A percentile compares a stretch with the other conserved stretches of the same genome.
Conservation (phyloP, 2,329 filamentous ascomycete genomes). For the Diplodia intermedia region DNA sequence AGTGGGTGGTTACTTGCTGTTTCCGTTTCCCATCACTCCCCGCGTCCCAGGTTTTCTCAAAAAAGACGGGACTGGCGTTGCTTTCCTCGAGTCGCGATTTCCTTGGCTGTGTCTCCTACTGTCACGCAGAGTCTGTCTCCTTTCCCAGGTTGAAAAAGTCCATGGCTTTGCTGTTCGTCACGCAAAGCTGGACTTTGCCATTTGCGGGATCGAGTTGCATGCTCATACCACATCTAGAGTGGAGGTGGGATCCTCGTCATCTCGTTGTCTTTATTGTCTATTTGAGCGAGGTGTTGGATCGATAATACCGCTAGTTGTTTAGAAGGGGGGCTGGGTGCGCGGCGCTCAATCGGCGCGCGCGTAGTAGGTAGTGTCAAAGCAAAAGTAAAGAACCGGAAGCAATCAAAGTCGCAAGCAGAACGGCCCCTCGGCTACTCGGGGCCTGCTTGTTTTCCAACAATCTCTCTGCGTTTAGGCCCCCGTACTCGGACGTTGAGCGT, state of each 20-base stretch:
- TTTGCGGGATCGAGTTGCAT: constrained; percentile 6
- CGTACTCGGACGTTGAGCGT: neutral
- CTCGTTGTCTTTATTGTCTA: constrained; percentile 9
- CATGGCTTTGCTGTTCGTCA: constrained; percentile 12
- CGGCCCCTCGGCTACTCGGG: neutral
- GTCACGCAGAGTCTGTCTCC: constrained; percentile 1
- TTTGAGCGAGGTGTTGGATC: constrained; percentile 17
- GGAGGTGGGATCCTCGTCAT: neutral
- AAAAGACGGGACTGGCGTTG: constrained; percentile 30
- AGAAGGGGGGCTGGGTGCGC: neutral
- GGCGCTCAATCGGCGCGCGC: constrained; percentile 6
- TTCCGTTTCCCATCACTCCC: constrained; percentile 1
- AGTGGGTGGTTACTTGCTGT: constrained; percentile 2
- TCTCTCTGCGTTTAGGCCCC: neutral
- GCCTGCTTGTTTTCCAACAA: constrained; percentile 1
- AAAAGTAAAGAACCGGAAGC: constrained; percentile 22
- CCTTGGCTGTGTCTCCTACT: neutral
- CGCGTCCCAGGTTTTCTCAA: neutral
- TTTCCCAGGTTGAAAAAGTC: constrained; percentile 1
- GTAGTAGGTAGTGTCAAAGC: neutral
- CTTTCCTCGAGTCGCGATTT: constrained; percentile 9
- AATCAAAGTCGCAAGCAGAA: neutral
- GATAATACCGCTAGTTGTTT: neutral
- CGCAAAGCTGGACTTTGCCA: constrained; percentile 24
- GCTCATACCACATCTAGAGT: constrained; percentile 20